Percentiles rank a stretch among this genome's conserved stretches.
phyloP scores from a whole-genome alignment of 2,329 filamentous ascomycete species.

The Falciphora oryzae region DNA sequence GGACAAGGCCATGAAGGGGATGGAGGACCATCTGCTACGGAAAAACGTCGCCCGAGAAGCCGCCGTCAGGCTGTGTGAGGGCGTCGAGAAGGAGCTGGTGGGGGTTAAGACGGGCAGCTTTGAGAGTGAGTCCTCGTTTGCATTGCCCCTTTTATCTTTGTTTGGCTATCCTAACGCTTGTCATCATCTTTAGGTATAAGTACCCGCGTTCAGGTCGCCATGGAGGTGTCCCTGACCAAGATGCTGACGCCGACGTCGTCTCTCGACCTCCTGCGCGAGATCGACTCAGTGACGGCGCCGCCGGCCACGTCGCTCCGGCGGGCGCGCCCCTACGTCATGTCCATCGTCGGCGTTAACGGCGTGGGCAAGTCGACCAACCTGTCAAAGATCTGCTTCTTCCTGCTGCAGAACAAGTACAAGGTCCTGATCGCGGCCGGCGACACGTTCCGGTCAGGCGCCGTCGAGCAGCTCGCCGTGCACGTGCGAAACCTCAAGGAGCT shows the following conservation, averaged over 20 bases:
- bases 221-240: slow-evolving; percentile 87
- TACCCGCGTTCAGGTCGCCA: slow-evolving; percentile 73
- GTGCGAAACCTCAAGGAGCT: slow-evolving; percentile 91
- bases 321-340: slow-evolving; percentile 87
- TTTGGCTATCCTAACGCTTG: background rate
- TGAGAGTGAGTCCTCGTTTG: slow-evolving; percentile 49
- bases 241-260: slow-evolving; percentile 95
- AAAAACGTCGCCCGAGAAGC: slow-evolving; percentile 98
- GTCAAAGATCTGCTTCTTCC: slow-evolving; percentile 96
- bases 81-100: slow-evolving; percentile 82
- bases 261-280: slow-evolving; percentile 88
- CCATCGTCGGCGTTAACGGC: slow-evolving; percentile 96
- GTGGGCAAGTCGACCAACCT: slow-evolving; percentile 98
- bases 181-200: slow-evolving; percentile 54
- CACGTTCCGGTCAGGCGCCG: slow-evolving; percentile 93
- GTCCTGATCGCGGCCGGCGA: slow-evolving; percentile 92
- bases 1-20: slow-evolving; percentile 86
- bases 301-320: slow-evolving; percentile 56
- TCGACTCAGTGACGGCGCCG: slow-evolving; percentile 69
- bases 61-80: slow-evolving; percentile 82
- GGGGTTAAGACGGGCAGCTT: slow-evolving; percentile 90
- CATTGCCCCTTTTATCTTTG: background rate
- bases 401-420: slow-evolving; percentile 94
- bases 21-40: slow-evolving; percentile 89
- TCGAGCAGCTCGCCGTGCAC: slow-evolving; percentile 94